Base-by-base conservation (phyloP, 768 basidiomycete species). In the Candolleomyces efflorescens region DNA sequence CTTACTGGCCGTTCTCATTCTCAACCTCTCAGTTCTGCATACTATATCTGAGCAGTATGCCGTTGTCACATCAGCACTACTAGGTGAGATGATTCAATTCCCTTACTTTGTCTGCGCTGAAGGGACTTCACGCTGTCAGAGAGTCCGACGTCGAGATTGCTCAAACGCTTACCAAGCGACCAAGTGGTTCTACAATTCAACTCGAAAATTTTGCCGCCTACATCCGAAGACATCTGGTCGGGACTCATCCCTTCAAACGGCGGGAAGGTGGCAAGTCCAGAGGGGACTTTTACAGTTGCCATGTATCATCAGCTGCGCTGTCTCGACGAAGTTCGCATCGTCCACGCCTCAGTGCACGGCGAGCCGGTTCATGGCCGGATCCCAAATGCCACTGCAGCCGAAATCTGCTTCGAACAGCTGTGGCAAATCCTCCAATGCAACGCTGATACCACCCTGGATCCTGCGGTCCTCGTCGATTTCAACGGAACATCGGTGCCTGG, bases 291-390 rank as follows among this genome's bases (percentile, higher is more conserved):
- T 13, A 18, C 37, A 5, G 27, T 51, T 36, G 50, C 27, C 27
- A 51, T 51, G 50, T 51, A 36, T 37, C 50, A 51, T 9, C 50
- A 51, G 32, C 50, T 51, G 12, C 50, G 50, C 5, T 51, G 50
- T 18, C 50, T 51, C 17, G 50, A 51, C 17, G 50, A 51, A 13
- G 27, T 51, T 36, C 50, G 50, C 4, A 32, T 51, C 4, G 50
- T 32, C 7, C 37, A 36, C 32, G 15, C 37, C 11, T 26, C 50
- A 17, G 27, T 37, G 9, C 50, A 51, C 32, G 20, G 20, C 20
- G 5, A 18, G 9, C 6, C 50, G 3, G 20, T 37, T n/a, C 27
- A 26, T 5, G 50, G 32, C 11, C 24, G 50, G 17, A 20, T 51
- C 12, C 50, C 50, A 13, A 51, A 51, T 27, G 26, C 50, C 13